Percentiles rank a stretch among this genome's conserved stretches.
Conservation (phyloP, 2,329 filamentous ascomycete genomes). For the Nannizzia gypsea region DNA sequence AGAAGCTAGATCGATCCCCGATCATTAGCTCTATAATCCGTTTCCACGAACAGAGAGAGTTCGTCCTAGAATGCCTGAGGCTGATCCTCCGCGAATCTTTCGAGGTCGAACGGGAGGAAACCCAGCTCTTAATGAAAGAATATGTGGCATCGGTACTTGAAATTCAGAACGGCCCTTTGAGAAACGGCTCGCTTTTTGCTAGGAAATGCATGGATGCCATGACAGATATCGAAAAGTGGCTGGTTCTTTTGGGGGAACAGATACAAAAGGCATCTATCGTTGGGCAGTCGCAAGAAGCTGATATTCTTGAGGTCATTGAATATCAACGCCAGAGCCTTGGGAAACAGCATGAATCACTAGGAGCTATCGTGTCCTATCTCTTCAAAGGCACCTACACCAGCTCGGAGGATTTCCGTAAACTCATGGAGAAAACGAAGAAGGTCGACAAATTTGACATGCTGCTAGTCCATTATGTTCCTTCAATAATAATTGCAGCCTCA, state of each 20-base stretch:
- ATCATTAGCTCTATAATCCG: slow-evolving; percentile 71
- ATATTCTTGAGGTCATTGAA: slow-evolving; percentile 65
- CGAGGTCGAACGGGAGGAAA: slow-evolving; percentile 46
- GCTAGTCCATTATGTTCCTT: slow-evolving; percentile 69
- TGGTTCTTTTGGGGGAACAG: slow-evolving; percentile 64
- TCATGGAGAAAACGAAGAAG: slow-evolving; percentile 57
- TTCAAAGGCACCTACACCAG: slow-evolving; percentile 63
- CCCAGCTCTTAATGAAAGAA: slow-evolving; percentile 44
- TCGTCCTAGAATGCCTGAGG: slow-evolving; percentile 70
- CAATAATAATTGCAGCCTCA: slow-evolving; percentile 63
- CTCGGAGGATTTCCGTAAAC: slow-evolving; percentile 58
- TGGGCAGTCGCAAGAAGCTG: slow-evolving; percentile 51
- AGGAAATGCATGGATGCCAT: slow-evolving; percentile 66
- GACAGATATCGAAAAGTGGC: slow-evolving; percentile 62
- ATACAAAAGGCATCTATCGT: slow-evolving; percentile 64
- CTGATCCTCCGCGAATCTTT: slow-evolving; percentile 61
- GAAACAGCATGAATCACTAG: slow-evolving; percentile 80
- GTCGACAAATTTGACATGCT: slow-evolving; percentile 66
- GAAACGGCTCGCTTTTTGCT: slow-evolving; percentile 52
- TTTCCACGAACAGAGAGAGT: slow-evolving; percentile 77
- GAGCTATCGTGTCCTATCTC: slow-evolving; percentile 65
- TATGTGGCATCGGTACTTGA: slow-evolving; percentile 48
- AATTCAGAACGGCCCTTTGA: slow-evolving; percentile 37
- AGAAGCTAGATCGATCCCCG: slow-evolving; percentile 57
- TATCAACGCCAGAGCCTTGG: slow-evolving; percentile 69